Conservation (phyloP, 176 grass and related monocot genomes). For the Paspalum notatum region DNA sequence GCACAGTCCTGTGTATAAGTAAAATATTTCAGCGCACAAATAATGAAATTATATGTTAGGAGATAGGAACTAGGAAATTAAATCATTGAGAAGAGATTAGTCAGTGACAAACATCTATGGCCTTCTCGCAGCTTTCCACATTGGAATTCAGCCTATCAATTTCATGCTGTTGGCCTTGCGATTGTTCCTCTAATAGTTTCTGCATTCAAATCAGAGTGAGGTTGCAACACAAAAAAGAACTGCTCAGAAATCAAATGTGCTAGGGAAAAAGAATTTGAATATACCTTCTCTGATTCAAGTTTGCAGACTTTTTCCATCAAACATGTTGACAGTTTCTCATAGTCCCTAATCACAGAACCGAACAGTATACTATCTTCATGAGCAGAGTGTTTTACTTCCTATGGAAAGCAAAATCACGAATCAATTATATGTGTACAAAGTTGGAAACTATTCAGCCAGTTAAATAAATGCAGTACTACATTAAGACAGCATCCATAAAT, state of each 20-base stretch:
- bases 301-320: conserved; percentile 58
- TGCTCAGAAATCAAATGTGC: conserved; percentile 2
- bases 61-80: conserved; percentile 15
- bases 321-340: conserved; percentile 51
- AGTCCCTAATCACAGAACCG: conserved; percentile 53
- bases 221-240: conserved; percentile 10
- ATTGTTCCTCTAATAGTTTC: conserved; percentile 58
- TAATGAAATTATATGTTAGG: conserved; percentile 4
- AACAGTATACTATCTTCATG: conserved; percentile 42
- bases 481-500: conserved; percentile 22
- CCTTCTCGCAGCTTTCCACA: conserved; percentile 55
- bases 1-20: conserved; percentile 58
- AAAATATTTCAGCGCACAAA: conserved; percentile 18
- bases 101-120: conserved; percentile 52
- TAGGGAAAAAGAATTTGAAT: conserved; percentile 8
- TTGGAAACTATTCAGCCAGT: conserved; percentile 20
- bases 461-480: conserved; percentile 10
- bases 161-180: conserved; percentile 52
- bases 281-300: conserved; percentile 84
- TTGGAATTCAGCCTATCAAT: conserved; percentile 55
- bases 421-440: not conserved
- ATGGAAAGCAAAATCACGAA: conserved; percentile 37
- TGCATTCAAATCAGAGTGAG: conserved; percentile 45
- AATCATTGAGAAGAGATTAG: conserved; percentile 36
- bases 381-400: conserved; percentile 73